Evolutionary conservation across 371 early-diverging fungal species (phyloP).

Genomic region (Quaeritorhiza haematococci): DNA sequence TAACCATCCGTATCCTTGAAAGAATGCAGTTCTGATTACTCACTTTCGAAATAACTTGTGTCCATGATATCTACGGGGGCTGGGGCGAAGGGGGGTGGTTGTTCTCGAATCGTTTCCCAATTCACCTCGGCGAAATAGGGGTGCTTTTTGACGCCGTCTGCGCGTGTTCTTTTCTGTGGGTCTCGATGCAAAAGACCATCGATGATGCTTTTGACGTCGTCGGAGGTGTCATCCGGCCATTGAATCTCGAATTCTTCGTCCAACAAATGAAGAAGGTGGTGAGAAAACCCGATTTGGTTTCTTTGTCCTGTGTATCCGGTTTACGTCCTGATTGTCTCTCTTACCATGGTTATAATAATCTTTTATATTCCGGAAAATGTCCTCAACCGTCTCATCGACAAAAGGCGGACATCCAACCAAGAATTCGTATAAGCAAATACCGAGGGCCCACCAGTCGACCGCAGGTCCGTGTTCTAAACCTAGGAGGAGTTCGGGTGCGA

Average conservation of each 20-base stretch:
- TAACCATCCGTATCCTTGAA: too few species aligned
- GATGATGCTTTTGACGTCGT: conserved; percentile 65
- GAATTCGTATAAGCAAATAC: conserved; percentile 86
- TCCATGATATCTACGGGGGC: conserved; percentile 63
- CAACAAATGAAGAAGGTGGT: background rate
- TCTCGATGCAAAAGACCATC: conserved; percentile 66
- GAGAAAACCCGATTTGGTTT: conserved; percentile 2
- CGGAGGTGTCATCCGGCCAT: conserved; percentile 64
- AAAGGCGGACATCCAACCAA: conserved; percentile 84
- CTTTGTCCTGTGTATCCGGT: conserved; percentile 28
- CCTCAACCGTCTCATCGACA: conserved; percentile 72
- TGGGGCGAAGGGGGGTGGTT: conserved; percentile 66
- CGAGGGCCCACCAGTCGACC: conserved; percentile 95
- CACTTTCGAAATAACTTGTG: conserved; percentile 75
- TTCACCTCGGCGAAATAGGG: conserved; percentile 56
- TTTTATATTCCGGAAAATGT: conserved; percentile 84
- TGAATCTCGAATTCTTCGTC: conserved; percentile 37
- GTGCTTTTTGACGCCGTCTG: conserved; percentile 52
- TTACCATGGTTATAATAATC: conserved; percentile 52
- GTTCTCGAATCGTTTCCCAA: conserved; percentile 51
- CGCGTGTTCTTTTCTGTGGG: conserved; percentile 55
- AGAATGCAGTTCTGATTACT: too few species aligned
- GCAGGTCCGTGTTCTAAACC: conserved; percentile 71
- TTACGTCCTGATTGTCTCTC: too few species aligned
- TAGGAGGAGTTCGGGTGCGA: conserved; percentile 87